phyloP scores from a whole-genome alignment of 1,139 yeast species.

The Zygosaccharomyces pseudobailii region DNA sequence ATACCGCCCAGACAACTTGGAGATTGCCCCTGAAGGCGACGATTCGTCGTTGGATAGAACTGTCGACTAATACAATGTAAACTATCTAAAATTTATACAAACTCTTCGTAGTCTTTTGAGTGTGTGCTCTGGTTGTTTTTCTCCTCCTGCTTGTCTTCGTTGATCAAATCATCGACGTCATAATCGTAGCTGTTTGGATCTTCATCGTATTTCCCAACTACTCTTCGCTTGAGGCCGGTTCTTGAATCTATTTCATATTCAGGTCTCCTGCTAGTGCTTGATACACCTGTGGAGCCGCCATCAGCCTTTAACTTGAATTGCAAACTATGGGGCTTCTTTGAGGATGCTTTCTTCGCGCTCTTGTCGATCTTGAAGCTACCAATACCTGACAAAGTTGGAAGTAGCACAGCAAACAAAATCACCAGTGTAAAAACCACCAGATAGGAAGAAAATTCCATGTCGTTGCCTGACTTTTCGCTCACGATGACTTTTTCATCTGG shows the following conservation, averaged over 20 bases:
- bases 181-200: conserved; percentile 34
- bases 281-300: conserved; percentile 1
- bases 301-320: conserved; percentile 24
- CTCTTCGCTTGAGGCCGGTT: conserved; percentile 31
- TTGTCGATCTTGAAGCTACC: conserved; percentile 23
- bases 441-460: conserved; percentile 25
- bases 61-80: background rate
- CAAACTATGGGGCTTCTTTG: conserved; percentile 13
- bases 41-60: background rate
- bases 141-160: conserved; percentile 30
- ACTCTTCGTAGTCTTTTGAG: conserved; percentile 13
- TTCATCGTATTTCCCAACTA: conserved; percentile 24
- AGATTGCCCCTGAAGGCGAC: conserved; percentile 4
- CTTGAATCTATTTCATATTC: conserved; percentile 23
- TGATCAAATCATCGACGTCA: conserved; percentile 33
- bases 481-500: conserved; percentile 2
- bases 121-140: conserved; percentile 17
- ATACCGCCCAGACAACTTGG: conserved; percentile 16
- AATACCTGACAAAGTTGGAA: conserved; percentile 31
- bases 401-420: conserved; percentile 19
- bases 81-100: conserved; percentile 13
- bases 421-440: conserved; percentile 24
- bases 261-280: conserved; percentile 10
- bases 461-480: background rate
- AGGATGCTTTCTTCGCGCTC: conserved; percentile 1